Evolutionary conservation across 2,329 filamentous ascomycete species (phyloP), one percentile per base, ranked within the genome.

Genomic region (Sclerotinia sclerotiorum): DNA sequence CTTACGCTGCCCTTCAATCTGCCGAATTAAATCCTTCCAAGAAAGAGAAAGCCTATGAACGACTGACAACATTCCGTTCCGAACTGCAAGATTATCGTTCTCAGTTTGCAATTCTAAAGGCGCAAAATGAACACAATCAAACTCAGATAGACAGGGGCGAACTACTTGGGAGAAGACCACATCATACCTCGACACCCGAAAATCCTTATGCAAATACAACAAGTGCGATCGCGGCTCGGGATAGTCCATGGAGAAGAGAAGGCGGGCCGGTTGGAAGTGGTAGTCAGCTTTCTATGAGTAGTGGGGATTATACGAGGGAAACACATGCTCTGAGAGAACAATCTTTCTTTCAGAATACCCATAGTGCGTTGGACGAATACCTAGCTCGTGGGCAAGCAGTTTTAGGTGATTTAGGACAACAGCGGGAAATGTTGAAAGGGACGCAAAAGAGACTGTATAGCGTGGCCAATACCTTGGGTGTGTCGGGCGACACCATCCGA

Each of bases 401-500:
- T 49, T 84, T 98, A 39, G 91, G 91, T 8, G 94, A 98, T 80
- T 80, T 99, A 68, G 90, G 92, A 3, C 86, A 95, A 76, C 95
- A 99, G 82, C 87, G 92, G 67, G 94, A 98, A 78, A 94, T 97
- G 82, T 84, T 99, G 72, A 99, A 99, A 82, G 92, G 90, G 64
- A 98, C 95, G 29, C 95, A 99, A 80, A 90, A 90, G 79, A 88
- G 89, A 78, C 83, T 99, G 62, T 98, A 98, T 78, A 94, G 88
- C 74, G 93, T 97, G 27, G 95, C 92, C 8, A 98, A 97, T 77
- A 98, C 95, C 29, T 81, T 99, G 60, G 95, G 95, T 0, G 87
- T 99, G 69, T 96, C 91, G 76, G 94, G 94, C 27, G 94, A 98
- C 78, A 99, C 95, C 2, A 99, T 99, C 72, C 88, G 95, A 58